Evolutionary conservation across 345 rosid genomes (phyloP), one percentile per base, ranked within the genome.

Genomic region (Ceriops decandra): DNA sequence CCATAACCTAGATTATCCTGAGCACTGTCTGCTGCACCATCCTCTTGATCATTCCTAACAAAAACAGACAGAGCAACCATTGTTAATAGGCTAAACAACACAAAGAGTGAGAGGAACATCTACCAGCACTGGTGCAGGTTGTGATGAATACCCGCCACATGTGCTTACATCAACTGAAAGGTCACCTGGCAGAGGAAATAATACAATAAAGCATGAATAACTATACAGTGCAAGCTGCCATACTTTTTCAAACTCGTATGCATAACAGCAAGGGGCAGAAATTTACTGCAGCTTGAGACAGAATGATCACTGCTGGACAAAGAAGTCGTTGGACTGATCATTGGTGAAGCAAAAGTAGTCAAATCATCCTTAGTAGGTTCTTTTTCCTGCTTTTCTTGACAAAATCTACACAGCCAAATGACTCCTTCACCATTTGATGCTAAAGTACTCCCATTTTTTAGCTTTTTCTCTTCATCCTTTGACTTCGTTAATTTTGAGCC

Each of bases 121-220:
- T 38, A 65, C 6, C 21, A 62, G 61, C 52, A 67, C 13, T 17
- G 51, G 1, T 67, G 63, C 52, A 53, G 60, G 60, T 53, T 46
- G 31, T 32, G 9, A 20, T 24, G 47, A 85, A 71, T 77, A 89
- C 98, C 86, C 63, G 62, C 80, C 77, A 75, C 70, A 63, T 20
- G 88, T 66, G 73, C 79, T 87, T 52, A 74, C 82, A 74, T 90
- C 96, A 71, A 87, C 93, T 4, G 92, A 88, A 76, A 80, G 68
- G 66, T 90, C 98, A 63, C 98, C 99, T 90, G 77, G 62, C 52
- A 49, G 21, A 64, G 38, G 51, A 75, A 27, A 74, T 53, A 15
- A 66, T 33, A 20, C 68, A 61, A 35, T 11, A 54, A 64, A 60
- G 8, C 54, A 70, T 73, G 68, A 61, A 9, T 22, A 74, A 67